These are phyloP conservation scores for Heliosperma pusillum DNA, from an alignment of 148 eudicot genomes.

Conservation along the genomic window DNA sequence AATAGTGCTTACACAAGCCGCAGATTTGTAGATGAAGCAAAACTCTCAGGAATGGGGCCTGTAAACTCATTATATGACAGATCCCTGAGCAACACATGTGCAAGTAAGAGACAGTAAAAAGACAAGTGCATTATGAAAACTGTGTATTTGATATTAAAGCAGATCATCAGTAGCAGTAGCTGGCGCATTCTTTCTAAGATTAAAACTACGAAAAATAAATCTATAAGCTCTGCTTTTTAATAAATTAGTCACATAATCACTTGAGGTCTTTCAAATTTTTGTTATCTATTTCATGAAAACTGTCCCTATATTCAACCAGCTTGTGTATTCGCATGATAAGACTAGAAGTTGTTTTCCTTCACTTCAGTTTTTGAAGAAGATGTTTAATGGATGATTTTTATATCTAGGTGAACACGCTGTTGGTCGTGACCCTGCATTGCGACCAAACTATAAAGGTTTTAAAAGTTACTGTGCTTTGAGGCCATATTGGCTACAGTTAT, in stretches of 20 bases:
- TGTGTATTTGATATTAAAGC: not conserved
- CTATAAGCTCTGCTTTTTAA: not conserved
- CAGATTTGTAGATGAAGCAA: constrained; percentile 56
- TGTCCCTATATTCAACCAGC: not conserved
- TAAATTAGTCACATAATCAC: not conserved
- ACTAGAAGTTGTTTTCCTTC: not conserved
- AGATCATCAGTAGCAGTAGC: not conserved
- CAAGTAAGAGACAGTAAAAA: constrained; percentile 5
- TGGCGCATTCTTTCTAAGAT: not conserved
- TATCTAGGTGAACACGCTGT: not conserved
- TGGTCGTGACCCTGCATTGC: not conserved
- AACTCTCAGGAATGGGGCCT: constrained; percentile 72
- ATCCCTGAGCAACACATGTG: constrained; percentile 47
- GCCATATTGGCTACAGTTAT: not conserved
- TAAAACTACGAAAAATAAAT: not conserved
- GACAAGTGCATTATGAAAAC: constrained; percentile 16
- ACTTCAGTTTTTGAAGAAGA: not conserved
- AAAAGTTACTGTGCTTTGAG: not conserved
- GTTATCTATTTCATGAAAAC: not conserved
- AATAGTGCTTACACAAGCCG: constrained; percentile 74
- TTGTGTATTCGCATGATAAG: not conserved
- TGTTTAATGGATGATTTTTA: not conserved
- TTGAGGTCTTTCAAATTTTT: not conserved
- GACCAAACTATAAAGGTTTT: not conserved
- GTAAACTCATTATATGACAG: constrained; percentile 65